phyloP scores from a whole-genome alignment of 768 basidiomycete genomes.

The Cystoderma amianthinum region DNA sequence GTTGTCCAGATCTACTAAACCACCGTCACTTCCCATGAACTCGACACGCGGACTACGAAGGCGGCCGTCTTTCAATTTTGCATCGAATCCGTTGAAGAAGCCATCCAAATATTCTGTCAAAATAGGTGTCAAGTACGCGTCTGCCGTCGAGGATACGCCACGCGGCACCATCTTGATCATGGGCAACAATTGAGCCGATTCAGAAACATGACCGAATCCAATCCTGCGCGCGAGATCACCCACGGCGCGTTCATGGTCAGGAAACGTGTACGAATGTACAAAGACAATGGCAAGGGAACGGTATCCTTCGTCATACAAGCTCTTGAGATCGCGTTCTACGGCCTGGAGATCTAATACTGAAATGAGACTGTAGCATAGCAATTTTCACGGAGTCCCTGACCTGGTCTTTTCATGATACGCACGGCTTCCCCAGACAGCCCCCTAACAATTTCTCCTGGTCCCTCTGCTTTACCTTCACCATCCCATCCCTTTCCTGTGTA shows the following conservation, averaged over 20 bases:
- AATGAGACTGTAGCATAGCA: not conserved
- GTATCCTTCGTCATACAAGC: conserved; percentile 75
- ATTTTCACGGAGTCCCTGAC: conserved; percentile 22
- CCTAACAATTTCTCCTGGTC: conserved; percentile 71
- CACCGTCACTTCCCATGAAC: conserved; percentile 95
- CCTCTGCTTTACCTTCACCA: conserved; percentile 60
- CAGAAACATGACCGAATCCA: conserved; percentile 88
- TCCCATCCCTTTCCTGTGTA: conserved; percentile 81
- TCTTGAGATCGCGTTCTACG: conserved; percentile 56
- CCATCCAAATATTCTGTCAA: conserved; percentile 80
- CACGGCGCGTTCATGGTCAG: conserved; percentile 73
- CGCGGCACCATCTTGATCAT: conserved; percentile 97
- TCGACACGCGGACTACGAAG: conserved; percentile 69
- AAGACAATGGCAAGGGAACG: conserved; percentile 86
- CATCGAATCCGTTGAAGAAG: conserved; percentile 86
- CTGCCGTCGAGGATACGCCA: conserved; percentile 87
- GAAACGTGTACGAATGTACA: conserved; percentile 89
- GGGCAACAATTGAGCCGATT: conserved; percentile 80
- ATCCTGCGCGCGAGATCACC: conserved; percentile 68
- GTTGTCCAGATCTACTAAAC: conserved; percentile 68
- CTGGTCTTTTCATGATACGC: conserved; percentile 68
- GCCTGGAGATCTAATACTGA: conserved; percentile 36
- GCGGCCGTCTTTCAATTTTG: conserved; percentile 54
- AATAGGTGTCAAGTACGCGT: conserved; percentile 93
- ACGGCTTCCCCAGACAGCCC: conserved; percentile 91